Evolutionary conservation across 2,329 filamentous ascomycete genomes (phyloP).

Genomic region (Claviceps capensis): DNA sequence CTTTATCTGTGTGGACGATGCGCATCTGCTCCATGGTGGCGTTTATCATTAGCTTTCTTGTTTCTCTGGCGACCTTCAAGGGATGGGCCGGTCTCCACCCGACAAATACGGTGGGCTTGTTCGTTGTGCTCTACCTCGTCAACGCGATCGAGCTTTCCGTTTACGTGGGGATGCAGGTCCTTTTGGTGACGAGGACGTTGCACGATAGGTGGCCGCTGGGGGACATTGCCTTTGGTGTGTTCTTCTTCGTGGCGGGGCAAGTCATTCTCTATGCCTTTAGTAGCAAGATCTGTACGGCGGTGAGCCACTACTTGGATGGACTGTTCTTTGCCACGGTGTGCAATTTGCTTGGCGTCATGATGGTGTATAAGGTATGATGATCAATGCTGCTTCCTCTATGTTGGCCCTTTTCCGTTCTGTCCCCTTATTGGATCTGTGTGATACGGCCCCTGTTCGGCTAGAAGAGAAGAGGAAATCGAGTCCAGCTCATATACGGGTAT

Average conservation of each 20-base stretch:
- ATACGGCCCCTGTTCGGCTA: not conserved
- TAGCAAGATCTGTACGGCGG: conserved; percentile 65
- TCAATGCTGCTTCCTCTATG: not conserved
- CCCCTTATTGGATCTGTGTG: not conserved
- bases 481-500: not conserved
- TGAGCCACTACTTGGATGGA: conserved; percentile 87
- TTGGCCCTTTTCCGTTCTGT: not conserved
- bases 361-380: conserved; percentile 80
- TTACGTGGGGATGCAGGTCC: conserved; percentile 75
- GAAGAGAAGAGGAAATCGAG: not conserved
- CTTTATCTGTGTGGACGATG: conserved; percentile 84
- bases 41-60: conserved; percentile 75
- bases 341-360: conserved; percentile 94
- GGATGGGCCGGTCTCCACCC: conserved; percentile 76
- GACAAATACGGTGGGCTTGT: conserved; percentile 75
- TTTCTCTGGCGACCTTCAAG: conserved; percentile 87
- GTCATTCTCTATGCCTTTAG: conserved; percentile 87
- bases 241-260: conserved; percentile 87
- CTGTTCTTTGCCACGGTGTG: conserved; percentile 89
- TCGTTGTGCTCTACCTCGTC: conserved; percentile 82
- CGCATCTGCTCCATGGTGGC: conserved; percentile 64
- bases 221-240: conserved; percentile 77
- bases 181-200: conserved; percentile 79
- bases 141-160: conserved; percentile 78
- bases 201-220: conserved; percentile 93